Evolutionary conservation across 495 filamentous ascomycete genomes (phyloP).

Genomic region (Cenococcum geophilum): DNA sequence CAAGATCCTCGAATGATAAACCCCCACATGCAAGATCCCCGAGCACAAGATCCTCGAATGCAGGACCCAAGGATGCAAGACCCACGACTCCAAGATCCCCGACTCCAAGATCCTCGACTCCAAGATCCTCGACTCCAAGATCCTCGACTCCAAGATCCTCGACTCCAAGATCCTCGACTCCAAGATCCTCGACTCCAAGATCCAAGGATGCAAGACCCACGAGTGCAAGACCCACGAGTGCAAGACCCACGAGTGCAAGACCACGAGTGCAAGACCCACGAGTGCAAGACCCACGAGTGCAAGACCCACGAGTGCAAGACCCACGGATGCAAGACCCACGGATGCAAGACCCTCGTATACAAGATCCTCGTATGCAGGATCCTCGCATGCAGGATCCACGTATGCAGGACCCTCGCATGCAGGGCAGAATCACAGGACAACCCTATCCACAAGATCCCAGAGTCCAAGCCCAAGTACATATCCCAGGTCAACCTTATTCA

Average conservation of each 20-base stretch:
- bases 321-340: neutral
- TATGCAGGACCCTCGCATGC: constrained; percentile 6
- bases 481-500: neutral
- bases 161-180: neutral
- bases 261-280: constrained; percentile 1
- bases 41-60: neutral
- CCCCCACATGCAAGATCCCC: constrained; percentile 13
- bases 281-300: constrained; percentile 8
- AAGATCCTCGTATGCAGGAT: constrained; percentile 1
- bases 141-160: neutral
- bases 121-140: neutral
- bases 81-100: neutral
- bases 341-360: neutral
- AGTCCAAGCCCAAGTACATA: neutral
- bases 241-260: constrained; percentile 11
- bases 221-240: neutral
- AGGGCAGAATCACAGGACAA: neutral
- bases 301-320: constrained; percentile 3
- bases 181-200: constrained; percentile 11
- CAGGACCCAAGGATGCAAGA: constrained; percentile 4
- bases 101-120: neutral
- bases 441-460: constrained; percentile 4
- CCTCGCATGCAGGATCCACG: neutral
- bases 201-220: neutral
- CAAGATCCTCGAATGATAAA: neutral